Conservation (phyloP, 495 filamentous ascomycete genomes). For the Penicillium daleae region DNA sequence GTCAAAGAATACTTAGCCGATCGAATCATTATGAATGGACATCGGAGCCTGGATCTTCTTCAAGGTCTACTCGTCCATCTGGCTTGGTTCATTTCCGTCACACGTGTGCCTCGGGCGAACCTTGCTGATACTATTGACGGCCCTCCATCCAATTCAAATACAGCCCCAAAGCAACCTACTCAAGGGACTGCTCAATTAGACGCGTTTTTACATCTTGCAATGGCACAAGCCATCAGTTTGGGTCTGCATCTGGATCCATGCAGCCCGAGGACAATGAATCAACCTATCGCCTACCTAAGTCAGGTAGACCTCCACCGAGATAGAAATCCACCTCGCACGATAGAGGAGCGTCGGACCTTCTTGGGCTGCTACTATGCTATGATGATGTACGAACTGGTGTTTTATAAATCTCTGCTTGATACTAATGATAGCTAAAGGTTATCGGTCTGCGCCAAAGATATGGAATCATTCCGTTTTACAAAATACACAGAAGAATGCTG, state of each 20-base stretch:
- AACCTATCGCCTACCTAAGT: constrained; percentile 28
- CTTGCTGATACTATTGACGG: neutral
- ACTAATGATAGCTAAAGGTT: constrained; percentile 24
- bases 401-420: no score
- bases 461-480: constrained; percentile 34
- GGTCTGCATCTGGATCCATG: constrained; percentile 28
- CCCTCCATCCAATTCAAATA: neutral
- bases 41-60: constrained; percentile 43
- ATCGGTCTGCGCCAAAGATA: constrained; percentile 35
- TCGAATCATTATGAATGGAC: constrained; percentile 37
- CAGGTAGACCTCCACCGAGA: constrained; percentile 17
- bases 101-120: constrained; percentile 1
- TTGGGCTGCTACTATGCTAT: constrained; percentile 42
- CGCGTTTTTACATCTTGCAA: constrained; percentile 28
- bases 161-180: neutral
- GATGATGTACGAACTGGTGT: constrained; percentile 25
- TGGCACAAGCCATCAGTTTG: constrained; percentile 35
- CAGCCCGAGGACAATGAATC: constrained; percentile 22
- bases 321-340: constrained; percentile 23
- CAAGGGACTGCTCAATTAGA: constrained; percentile 26
- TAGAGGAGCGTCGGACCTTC: constrained; percentile 37
- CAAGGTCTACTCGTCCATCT: constrained; percentile 47
- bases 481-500: constrained; percentile 36
- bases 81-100: constrained; percentile 38
- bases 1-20: constrained; percentile 33